Evolutionary conservation across 139 green algal species (phyloP), one percentile per base, ranked within the genome.

Genomic region (Tetradesmus obliquus): DNA sequence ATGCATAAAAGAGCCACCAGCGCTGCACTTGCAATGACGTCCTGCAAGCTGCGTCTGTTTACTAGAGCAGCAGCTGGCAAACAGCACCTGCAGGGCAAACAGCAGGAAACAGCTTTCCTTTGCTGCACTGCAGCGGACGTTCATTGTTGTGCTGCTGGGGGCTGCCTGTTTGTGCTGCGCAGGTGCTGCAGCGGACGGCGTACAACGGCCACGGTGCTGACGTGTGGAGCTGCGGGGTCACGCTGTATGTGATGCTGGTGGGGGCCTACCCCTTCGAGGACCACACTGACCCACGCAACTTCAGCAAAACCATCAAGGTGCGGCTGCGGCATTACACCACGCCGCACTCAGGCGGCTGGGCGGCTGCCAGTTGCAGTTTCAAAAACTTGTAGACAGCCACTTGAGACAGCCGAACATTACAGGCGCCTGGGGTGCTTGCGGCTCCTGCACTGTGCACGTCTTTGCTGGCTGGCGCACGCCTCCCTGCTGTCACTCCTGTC

Each of bases 261-360:
- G 98, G 98, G 1, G 97, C 97, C 0, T 99, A 99, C 93, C 98
- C 98, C 2, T 99, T 99, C 95, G 98, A 99, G 94, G 98, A 99
- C 93, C 96, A 98, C 8, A 54, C 88, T 5, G 97, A 99, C 91
- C 98, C 98, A 3, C 94, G 97, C 85, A 99, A 99, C 93, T 99
- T 99, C 93, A 92, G 97, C n/a, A 99, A 99, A 87, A 99, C 98
- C 7, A 99, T 99, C 81, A 96, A 98, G 96, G 96, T 97, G 51
- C 19, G 62, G 1, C 0, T 45, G 57, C 3, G 17, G 74, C 5
- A 45, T 45, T 85, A n/a, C 69, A 79, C 69, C 69, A 86, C 55
- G 82, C 82, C 53, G 55, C 82, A 88, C 13, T 19, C 24, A 19
- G 13, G 9, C 13, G 32, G 79, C 32, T 13, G 79, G 24, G 79